Percentiles rank a stretch among this genome's conserved stretches.
Evolutionary conservation across 106 monocot genomes (phyloP).

Genomic region (Hemerocallis citrina): DNA sequence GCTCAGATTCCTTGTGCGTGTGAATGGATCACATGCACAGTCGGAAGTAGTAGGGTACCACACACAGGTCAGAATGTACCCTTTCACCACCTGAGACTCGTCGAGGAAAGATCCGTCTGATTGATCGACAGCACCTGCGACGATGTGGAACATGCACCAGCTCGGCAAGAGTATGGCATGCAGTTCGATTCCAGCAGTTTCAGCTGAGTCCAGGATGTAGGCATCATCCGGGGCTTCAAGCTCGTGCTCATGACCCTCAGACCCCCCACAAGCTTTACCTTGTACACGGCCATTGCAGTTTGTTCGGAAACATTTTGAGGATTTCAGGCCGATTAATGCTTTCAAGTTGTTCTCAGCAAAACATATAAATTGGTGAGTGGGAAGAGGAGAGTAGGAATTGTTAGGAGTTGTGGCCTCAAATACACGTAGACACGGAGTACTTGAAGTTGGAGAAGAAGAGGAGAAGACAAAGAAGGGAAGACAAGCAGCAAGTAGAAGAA

Average conservation of each 20-base stretch:
- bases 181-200: slow-evolving; percentile 24
- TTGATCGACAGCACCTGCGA: slow-evolving; percentile 19
- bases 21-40: slow-evolving; percentile 29
- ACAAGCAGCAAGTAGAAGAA: no score
- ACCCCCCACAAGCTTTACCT: slow-evolving; percentile 13
- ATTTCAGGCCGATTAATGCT: slow-evolving; percentile 24
- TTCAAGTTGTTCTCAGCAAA: slow-evolving; percentile 11
- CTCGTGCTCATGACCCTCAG: slow-evolving; percentile 21
- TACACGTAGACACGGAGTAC: no score
- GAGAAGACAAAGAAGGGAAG: no score
- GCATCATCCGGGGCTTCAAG: slow-evolving; percentile 26
- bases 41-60: slow-evolving; percentile 21
- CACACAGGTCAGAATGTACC: slow-evolving; percentile 22
- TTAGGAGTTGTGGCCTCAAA: no score
- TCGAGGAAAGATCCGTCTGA: slow-evolving; percentile 39
- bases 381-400: slow-evolving; percentile 11
- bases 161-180: no score
- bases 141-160: slow-evolving; percentile 13
- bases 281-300: slow-evolving; percentile 33
- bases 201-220: slow-evolving; percentile 30
- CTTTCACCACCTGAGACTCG: slow-evolving; percentile 15
- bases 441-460: no score
- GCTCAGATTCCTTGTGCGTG: slow-evolving; percentile 34
- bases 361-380: no score
- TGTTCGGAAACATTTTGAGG: slow-evolving; percentile 26